These are phyloP conservation scores for Suillus fuscotomentosus DNA, from an alignment of 768 basidiomycete genomes.

Conservation along the genomic window DNA sequence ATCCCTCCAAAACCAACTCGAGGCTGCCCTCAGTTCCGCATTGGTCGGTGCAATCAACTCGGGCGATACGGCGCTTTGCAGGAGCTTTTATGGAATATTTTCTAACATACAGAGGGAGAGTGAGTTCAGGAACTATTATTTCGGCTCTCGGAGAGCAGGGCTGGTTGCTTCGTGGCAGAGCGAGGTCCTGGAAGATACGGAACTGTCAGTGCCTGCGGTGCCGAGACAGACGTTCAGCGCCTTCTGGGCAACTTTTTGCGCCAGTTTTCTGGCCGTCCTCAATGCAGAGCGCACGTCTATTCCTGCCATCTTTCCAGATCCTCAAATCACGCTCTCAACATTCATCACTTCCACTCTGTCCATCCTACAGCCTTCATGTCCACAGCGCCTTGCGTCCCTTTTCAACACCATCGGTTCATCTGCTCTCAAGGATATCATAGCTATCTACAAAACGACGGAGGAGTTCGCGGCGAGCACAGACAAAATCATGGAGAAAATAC, in stretches of 20 bases:
- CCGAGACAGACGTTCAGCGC: conserved; percentile 46
- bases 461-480: conserved; percentile 76
- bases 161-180: conserved; percentile 72
- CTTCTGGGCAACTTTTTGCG: conserved; percentile 77
- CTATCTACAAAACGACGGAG: conserved; percentile 71
- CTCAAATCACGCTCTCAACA: conserved; percentile 68
- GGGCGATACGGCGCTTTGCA: conserved; percentile 72
- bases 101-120: conserved; percentile 86
- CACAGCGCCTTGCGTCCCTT: conserved; percentile 73
- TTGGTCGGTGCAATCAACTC: conserved; percentile 84
- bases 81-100: conserved; percentile 83
- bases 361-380: conserved; percentile 76
- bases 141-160: conserved; percentile 70
- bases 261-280: conserved; percentile 62
- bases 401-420: conserved; percentile 61
- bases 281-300: conserved; percentile 71
- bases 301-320: conserved; percentile 86
- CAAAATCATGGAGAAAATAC: conserved; percentile 75
- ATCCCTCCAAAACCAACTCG: conserved; percentile 93
- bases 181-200: conserved; percentile 52
- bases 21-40: conserved; percentile 88
- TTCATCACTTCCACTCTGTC: conserved; percentile 83
- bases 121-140: conserved; percentile 94
- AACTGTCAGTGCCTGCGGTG: conserved; percentile 22
- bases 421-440: conserved; percentile 69